These are phyloP conservation scores for Porphyra umbilicalis DNA, from an alignment of 31 red algal species.

Conservation along the genomic window DNA sequence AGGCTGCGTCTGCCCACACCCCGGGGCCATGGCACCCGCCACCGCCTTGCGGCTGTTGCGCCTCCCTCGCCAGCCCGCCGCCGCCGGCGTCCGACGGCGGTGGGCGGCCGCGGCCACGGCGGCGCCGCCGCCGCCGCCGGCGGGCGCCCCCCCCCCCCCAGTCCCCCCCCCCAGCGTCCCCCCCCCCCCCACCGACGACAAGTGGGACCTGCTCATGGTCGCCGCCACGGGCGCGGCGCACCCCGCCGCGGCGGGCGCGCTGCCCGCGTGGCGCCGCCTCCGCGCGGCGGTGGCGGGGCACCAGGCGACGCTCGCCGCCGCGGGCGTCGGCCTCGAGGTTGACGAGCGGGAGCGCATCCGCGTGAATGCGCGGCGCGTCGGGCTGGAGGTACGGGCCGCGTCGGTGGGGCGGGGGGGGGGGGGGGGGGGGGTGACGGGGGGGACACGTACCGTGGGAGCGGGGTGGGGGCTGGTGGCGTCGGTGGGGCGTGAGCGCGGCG, in stretches of 20 bases:
- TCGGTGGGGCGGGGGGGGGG: conserved; percentile 7
- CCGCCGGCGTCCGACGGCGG: not conserved
- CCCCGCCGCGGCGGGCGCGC: not conserved
- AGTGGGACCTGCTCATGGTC: not conserved
- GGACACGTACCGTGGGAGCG: not conserved
- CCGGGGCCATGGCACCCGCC: too few relatives aligned
- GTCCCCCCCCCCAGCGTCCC: too few relatives aligned
- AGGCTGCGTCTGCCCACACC: too few relatives aligned
- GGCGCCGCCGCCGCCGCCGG: not conserved
- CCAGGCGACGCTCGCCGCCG: conserved; percentile 11
- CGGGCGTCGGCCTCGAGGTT: conserved; percentile 13
- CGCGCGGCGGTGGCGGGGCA: conserved; percentile 15
- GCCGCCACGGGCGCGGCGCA: not conserved
- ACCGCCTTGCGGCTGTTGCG: too few relatives aligned
- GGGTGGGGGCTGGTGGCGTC: not conserved
- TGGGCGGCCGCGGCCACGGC: not conserved
- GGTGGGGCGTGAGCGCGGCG: not conserved
- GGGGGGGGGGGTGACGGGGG: too few relatives aligned
- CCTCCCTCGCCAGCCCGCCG: not conserved
- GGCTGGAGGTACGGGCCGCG: conserved; percentile 22
- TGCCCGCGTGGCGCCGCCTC: conserved; percentile 6
- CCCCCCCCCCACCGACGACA: too few relatives aligned
- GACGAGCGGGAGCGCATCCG: conserved; percentile 31
- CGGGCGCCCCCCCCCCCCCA: too few relatives aligned
- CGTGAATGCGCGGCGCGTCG: conserved; percentile 35